Base-by-base conservation (phyloP, 225 moss, liverwort and hornwort genomes). In the Rhytidiadelphus loreus region DNA sequence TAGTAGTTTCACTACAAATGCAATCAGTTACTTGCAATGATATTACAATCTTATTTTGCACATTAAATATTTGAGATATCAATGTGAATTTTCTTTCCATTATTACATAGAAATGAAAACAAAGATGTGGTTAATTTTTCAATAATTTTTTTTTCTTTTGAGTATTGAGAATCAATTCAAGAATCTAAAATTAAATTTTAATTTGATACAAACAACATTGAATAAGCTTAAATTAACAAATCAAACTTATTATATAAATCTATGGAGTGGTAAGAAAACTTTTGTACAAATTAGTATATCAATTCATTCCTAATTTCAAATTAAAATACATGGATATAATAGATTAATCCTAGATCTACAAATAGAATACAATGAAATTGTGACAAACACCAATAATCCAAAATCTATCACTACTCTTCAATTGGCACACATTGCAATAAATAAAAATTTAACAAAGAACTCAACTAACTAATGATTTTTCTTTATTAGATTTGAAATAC, bases 401-500 rank as follows among this genome's bases (percentile, higher is more conserved):
- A 29, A 86, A 32, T 56, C 41, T 66, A 30, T 41, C 3, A 37
- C 22, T 16, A 24, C 3, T 15, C 8, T 35, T 4, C 55, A 62
- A 76, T 80, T 50, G 1, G 3, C 4, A 48, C 6, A n/a, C 14
- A 64, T 43, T 88, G 10, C 44, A 69, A 41, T 33, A 33, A 60
- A n/a, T n/a, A n/a, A 80, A 13, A 3, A 23, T n/a, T 20, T 21
- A 35, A 46, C 1, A 28, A 56, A 50, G 2, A 16, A 35, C 2
- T 89, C 48, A 92, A 85, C 26, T 80, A 56, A 91, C 48, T n/a
- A 91, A 87, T 10, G 91, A 87, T 2, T 82, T 86, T 3, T 87
- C 68, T 70, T 91, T 94, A 56, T 82, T 6, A 28, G 57, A 80
- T 84, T 90, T 90, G 55, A 94, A 94, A 90, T 90, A 91, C 11